Evolutionary conservation across 352 stramenopile genomes (phyloP).

Genomic region (Phytophthora brassicae): DNA sequence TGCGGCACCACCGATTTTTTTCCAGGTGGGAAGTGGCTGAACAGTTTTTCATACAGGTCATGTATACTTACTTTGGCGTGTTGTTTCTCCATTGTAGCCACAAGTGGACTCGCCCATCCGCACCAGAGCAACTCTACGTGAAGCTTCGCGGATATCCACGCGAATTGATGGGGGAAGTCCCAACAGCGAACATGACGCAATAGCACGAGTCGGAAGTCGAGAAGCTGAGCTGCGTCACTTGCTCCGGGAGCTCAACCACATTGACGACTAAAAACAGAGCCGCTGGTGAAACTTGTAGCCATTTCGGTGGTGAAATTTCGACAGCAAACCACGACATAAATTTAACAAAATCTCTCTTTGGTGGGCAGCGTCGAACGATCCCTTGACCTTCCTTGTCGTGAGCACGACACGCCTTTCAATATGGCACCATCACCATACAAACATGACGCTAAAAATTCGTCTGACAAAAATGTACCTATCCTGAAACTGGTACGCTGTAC

Average conservation of each 20-base stretch:
- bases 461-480: constrained; percentile 19
- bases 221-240: constrained; percentile 44
- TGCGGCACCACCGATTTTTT: constrained; percentile 19
- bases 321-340: not conserved
- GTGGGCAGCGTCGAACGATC: constrained; percentile 15
- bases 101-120: constrained; percentile 19
- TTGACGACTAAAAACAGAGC: constrained; percentile 18
- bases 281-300: not conserved
- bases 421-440: not conserved
- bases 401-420: not conserved
- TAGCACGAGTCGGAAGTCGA: constrained; percentile 8
- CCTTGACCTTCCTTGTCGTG: not conserved
- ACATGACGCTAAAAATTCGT: not conserved
- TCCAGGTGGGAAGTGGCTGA: constrained; percentile 19
- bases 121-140: constrained; percentile 15
- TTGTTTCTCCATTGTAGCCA: constrained; percentile 14
- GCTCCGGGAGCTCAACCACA: constrained; percentile 37
- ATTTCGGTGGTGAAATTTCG: constrained; percentile 4
- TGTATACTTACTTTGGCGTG: too few species aligned
- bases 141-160: constrained; percentile 28
- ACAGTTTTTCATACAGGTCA: too few species aligned
- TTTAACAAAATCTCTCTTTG: constrained; percentile 3
- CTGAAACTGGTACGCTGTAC: constrained; percentile 20
- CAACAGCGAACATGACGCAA: not conserved
- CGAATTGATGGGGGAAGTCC: not conserved